Percentiles rank a stretch among this genome's conserved stretches.
phyloP scores from a whole-genome alignment of 1,284 basidiomycete species.

The Ustilago crameri region DNA sequence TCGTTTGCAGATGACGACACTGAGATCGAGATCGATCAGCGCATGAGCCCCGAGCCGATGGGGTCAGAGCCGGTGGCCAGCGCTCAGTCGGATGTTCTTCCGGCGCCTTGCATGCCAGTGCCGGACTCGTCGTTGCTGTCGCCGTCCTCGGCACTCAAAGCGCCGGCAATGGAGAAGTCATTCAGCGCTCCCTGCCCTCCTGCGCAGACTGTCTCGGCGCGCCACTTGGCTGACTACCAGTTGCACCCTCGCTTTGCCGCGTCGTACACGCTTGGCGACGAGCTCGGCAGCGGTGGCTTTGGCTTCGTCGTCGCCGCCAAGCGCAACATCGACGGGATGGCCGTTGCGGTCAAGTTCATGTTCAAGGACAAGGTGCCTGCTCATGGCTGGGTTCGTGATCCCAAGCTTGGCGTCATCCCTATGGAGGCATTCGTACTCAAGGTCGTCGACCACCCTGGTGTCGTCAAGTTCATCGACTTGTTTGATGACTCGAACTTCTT shows the following conservation, averaged over 20 bases:
- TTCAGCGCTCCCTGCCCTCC: slow-evolving; percentile 50
- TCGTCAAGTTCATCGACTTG: slow-evolving; percentile 83
- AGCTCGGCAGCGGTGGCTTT: slow-evolving; percentile 89
- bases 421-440: slow-evolving; percentile 83
- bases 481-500: slow-evolving; percentile 85
- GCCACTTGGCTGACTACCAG: slow-evolving; percentile 69
- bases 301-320: slow-evolving; percentile 78
- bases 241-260: slow-evolving; percentile 77
- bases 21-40: slow-evolving; percentile 36
- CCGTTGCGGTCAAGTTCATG: slow-evolving; percentile 93
- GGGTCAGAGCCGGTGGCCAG: slow-evolving; percentile 9
- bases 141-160: slow-evolving; percentile 36
- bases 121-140: slow-evolving; percentile 35
- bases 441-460: slow-evolving; percentile 79
- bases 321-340: slow-evolving; percentile 71
- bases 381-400: slow-evolving; percentile 80
- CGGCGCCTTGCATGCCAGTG: slow-evolving; percentile 4
- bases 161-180: slow-evolving; percentile 66
- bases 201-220: slow-evolving; percentile 52
- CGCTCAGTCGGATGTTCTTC: slow-evolving; percentile 17
- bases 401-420: slow-evolving; percentile 72
- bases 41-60: slow-evolving; percentile 34
- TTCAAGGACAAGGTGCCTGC: slow-evolving; percentile 83
- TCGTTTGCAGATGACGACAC: slow-evolving; percentile 41
- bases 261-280: slow-evolving; percentile 75